Evolutionary conservation across 305 asterid genomes (phyloP), one percentile per base, ranked within the genome.

Genomic region (Plantago lanceolata): DNA sequence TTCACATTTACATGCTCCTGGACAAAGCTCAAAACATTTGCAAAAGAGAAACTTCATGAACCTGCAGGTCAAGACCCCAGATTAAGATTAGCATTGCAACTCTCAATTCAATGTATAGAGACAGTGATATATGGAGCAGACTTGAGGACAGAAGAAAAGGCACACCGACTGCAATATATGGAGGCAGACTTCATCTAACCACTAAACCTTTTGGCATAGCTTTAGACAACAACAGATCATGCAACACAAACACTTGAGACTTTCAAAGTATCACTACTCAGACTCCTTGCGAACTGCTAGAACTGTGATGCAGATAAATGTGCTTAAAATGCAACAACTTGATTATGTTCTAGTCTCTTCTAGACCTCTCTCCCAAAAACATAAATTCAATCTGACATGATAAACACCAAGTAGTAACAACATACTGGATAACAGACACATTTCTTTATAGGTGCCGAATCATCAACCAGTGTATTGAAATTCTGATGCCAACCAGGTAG

Each of bases 51-150:
- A 8, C 9, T 2, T 14, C 21, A 33, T 18, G 3, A 5, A 58
- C 49, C 63, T 58, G 63, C 63, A 58, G 37, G 28, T 58, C 50
- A 58, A 37, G 31, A 35, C n/a, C 17, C 8, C 3, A 35, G 15
- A 58, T 58, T 17, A 56, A 19, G 15, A 19, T 21, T 53, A 37
- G 19, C 31, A 37, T 17, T 53, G 59, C 37, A 21, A 14, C 35
- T 13, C n/a, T 20, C 16, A 21, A 13, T 13, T 13, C 17, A 24
- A 16, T 53, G 55, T 19, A 19, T 53, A 1, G 3, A 33, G 6
- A 33, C 40, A n/a, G n/a, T n/a, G n/a, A n/a, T n/a, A n/a, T n/a
- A n/a, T n/a, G n/a, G n/a, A n/a, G 9, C 6, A 33, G 40, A 33
- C 8, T 33, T 12, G n/a, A 13, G 37, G 55, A 50, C 21, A 0